phyloP scores from a whole-genome alignment of 78 protist species.

The Chrysochromulina parva region DNA sequence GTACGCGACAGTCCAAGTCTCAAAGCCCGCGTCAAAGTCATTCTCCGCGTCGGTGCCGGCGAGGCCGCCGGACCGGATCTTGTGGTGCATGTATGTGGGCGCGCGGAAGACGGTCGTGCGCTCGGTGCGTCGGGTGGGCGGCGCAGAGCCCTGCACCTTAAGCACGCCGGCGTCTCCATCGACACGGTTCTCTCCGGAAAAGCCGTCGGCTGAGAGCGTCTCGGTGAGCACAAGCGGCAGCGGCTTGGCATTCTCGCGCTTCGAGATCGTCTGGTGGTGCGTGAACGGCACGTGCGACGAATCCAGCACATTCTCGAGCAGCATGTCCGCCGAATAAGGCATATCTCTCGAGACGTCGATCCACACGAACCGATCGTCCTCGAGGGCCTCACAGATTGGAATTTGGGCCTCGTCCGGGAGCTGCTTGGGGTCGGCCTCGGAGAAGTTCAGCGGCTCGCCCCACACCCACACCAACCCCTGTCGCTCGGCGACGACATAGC shows the following conservation, averaged over 20 bases:
- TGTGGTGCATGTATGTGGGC: neutral
- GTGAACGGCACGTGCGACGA: neutral
- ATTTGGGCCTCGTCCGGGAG: too few relatives aligned
- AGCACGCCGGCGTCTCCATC: too few relatives aligned
- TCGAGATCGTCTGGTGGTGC: neutral
- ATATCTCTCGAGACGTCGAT: neutral
- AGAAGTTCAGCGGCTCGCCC: too few relatives aligned
- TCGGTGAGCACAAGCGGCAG: neutral
- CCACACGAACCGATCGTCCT: neutral
- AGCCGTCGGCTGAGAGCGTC: neutral
- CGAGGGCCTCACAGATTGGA: neutral
- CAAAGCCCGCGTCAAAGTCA: too few relatives aligned
- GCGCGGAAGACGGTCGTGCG: neutral
- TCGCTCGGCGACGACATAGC: too few relatives aligned
- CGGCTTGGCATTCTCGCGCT: neutral
- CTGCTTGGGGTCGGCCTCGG: too few relatives aligned
- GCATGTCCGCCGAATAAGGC: neutral
- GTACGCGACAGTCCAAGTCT: too few relatives aligned
- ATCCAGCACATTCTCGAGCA: neutral
- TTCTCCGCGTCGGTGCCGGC: too few relatives aligned
- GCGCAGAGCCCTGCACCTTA: neutral
- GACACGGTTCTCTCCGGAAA: neutral
- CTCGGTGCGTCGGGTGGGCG: neutral
- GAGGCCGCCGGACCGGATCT: neutral
- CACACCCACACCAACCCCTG: too few relatives aligned